A percentile compares a stretch with the other conserved stretches of the same genome.
Conservation (phyloP, 129 eudicot species). For the Calendula officinalis region DNA sequence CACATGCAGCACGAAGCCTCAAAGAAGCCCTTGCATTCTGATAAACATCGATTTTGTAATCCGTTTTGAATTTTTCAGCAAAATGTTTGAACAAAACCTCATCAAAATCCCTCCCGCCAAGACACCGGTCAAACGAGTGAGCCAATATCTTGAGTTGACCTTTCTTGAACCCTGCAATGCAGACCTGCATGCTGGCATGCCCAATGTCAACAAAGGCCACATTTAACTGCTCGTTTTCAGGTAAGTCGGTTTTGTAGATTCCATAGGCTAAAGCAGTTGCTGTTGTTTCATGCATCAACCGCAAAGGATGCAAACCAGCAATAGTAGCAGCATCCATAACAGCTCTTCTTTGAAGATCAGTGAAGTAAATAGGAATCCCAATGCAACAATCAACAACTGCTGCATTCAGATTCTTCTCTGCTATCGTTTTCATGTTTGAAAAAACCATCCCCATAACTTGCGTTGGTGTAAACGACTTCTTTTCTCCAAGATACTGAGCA, state of each 20-base stretch:
- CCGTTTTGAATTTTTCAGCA: slow-evolving; percentile 74
- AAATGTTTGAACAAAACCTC: slow-evolving; percentile 78
- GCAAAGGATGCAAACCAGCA: slow-evolving; percentile 86
- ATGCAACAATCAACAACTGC: slow-evolving; percentile 94
- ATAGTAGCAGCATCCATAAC: slow-evolving; percentile 84
- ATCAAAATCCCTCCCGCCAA: slow-evolving; percentile 93
- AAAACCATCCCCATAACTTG: slow-evolving; percentile 83
- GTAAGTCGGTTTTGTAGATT: slow-evolving; percentile 84
- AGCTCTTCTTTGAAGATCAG: slow-evolving; percentile 89
- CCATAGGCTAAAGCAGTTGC: slow-evolving; percentile 97
- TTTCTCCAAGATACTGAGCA: slow-evolving; percentile 71
- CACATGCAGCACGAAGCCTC: slow-evolving; percentile 85
- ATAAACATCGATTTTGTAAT: slow-evolving; percentile 75
- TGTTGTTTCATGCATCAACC: slow-evolving; percentile 86
- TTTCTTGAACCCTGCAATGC: slow-evolving; percentile 91
- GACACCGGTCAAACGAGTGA: slow-evolving; percentile 73
- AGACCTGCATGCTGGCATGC: slow-evolving; percentile 96
- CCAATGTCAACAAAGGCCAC: slow-evolving; percentile 92
- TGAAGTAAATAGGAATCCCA: slow-evolving; percentile 85
- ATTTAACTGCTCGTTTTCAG: slow-evolving; percentile 77
- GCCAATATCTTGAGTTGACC: slow-evolving; percentile 78
- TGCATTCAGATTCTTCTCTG: slow-evolving; percentile 75
- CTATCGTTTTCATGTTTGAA: slow-evolving; percentile 71
- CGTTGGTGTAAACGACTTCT: slow-evolving; percentile 69
- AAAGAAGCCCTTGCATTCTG: slow-evolving; percentile 90